These are phyloP conservation scores for Annulohypoxylon bovei DNA, from an alignment of 495 filamentous ascomycete species.

Conservation along the genomic window DNA sequence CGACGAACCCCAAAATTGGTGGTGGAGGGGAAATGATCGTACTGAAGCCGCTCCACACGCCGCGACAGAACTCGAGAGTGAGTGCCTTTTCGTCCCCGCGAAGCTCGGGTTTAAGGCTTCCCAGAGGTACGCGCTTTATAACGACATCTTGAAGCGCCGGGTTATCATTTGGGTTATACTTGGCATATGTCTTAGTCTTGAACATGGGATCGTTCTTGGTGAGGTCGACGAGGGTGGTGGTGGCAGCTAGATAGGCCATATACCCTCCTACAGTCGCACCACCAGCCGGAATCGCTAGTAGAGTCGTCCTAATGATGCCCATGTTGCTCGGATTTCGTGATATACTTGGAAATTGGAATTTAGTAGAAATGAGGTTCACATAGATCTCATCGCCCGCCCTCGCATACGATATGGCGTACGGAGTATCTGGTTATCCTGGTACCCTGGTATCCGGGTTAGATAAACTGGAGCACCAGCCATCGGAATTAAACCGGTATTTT, in stretches of 20 bases:
- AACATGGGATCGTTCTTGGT: conserved; percentile 69
- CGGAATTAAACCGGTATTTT: not conserved
- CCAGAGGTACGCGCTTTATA: conserved; percentile 68
- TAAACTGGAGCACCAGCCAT: not conserved
- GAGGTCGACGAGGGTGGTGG: conserved; percentile 56
- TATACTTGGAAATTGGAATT: not conserved
- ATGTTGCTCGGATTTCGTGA: conserved; percentile 42
- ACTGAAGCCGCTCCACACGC: conserved; percentile 74
- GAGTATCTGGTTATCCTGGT: too few species aligned
- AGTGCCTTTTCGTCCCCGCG: conserved; percentile 68
- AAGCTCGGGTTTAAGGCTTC: conserved; percentile 70
- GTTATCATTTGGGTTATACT: conserved; percentile 70
- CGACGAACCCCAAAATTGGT: not conserved
- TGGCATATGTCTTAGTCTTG: conserved; percentile 62
- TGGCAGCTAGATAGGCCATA: conserved; percentile 38
- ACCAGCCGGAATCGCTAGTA: conserved; percentile 48
- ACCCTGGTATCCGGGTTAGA: not conserved
- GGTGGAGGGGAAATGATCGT: conserved; percentile 27
- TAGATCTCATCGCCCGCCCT: not conserved
- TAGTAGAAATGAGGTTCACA: not conserved
- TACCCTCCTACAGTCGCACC: conserved; percentile 48
- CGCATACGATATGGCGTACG: not conserved
- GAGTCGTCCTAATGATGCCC: conserved; percentile 57
- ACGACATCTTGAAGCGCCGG: conserved; percentile 70
- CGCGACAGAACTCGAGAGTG: conserved; percentile 70